Evolutionary conservation across 805 yeast species (phyloP), one percentile per base, ranked within the genome.

Genomic region (Schwanniomyces polymorphus): DNA sequence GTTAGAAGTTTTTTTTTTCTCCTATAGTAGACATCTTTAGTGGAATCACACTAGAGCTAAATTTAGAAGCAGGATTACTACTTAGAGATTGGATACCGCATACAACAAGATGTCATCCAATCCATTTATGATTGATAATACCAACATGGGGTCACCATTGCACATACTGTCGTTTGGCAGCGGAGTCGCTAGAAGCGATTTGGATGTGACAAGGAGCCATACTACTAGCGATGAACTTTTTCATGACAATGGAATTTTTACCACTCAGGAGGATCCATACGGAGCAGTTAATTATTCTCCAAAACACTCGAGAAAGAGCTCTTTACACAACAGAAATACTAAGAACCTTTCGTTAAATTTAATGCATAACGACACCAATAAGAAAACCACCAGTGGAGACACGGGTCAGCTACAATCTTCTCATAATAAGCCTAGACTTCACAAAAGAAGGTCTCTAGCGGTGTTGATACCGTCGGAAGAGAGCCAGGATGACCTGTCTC

Each of bases 201-300:
- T 37, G 27, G 39, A 23, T 7, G 16, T 37, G 27, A 7, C 35
- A 2, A 31, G 35, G 17, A 18, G 34, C 14, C 34, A n/a, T 12
- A 7, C 12, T n/a, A n/a, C 35, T 18, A 14, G 21, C 18, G 35
- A 31, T 18, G 35, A 31, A 5, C 21, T 16, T 10, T 31, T 14
- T 12, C 27, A 14, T 8, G 27, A 37, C 7, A 37, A n/a, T 21
- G 39, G 39, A 21, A 37, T 37, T 11, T 37, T 23, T 11, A 7
- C 44, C 18, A 29, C 23, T 9, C 16, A 29, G n/a, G 38, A 39
- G 14, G 39, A 37, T 5, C 21, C 27, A 12, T 35, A 27, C 21
- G 60, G 59, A 7, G 42, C 51, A 12, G 58, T 70, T 54, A 70
- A 69, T 58, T 70, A 67, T 50, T 65, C 71, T 12, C 74, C 76